Evolutionary conservation across 176 grass and related monocot species (phyloP).

Genomic region (Paspalum vaginatum): DNA sequence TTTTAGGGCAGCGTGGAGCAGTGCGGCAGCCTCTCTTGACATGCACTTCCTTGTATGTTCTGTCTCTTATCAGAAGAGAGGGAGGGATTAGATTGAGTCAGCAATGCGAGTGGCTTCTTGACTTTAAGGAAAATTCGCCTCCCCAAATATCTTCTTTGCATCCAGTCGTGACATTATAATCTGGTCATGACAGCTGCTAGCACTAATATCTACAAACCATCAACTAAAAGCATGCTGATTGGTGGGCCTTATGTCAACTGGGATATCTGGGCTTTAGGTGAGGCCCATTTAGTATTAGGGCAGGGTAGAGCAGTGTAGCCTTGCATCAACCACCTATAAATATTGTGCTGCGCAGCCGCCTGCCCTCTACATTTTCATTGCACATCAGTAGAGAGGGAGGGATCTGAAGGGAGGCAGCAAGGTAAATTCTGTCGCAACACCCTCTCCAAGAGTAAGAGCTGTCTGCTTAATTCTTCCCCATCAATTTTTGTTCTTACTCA

Average conservation of each 20-base stretch:
- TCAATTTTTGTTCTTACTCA: background rate
- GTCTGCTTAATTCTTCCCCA: background rate
- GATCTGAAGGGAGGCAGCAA: constrained; percentile 15
- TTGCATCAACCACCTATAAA: background rate
- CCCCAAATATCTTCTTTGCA: background rate
- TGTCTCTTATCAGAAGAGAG: background rate
- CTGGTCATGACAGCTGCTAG: background rate
- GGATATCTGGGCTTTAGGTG: constrained; percentile 13
- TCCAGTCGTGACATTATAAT: background rate
- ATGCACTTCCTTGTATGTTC: background rate
- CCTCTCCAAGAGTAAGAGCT: background rate
- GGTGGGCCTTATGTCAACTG: background rate
- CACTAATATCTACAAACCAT: background rate
- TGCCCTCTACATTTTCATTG: background rate
- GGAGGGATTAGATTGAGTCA: background rate
- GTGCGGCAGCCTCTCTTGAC: background rate
- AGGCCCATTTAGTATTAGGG: constrained; percentile 15
- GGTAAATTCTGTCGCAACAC: no score
- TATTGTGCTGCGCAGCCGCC: background rate
- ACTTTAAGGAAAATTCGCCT: background rate
- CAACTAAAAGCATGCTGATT: background rate
- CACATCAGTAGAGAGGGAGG: background rate
- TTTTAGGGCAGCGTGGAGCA: background rate
- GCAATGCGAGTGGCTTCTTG: background rate
- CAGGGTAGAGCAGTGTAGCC: background rate